Conservation (phyloP, 148 eudicot species). For the Heliosperma pusillum region DNA sequence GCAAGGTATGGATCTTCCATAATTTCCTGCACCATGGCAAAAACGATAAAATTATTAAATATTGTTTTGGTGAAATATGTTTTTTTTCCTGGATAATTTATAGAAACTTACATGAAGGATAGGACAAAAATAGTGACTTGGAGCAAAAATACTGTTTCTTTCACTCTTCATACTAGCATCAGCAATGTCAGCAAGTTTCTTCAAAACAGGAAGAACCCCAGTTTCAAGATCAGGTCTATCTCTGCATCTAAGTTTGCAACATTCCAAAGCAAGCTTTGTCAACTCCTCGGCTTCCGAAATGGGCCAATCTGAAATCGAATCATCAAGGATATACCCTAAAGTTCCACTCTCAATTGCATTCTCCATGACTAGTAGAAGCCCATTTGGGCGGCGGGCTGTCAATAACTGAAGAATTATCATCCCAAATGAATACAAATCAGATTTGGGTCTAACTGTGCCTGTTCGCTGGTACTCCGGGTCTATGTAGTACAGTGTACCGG, state of each 20-base stretch:
- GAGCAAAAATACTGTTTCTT: slow-evolving; percentile 37
- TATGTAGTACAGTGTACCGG: slow-evolving; percentile 62
- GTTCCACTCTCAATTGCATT: slow-evolving; percentile 46
- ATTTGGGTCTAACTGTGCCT: slow-evolving; percentile 70
- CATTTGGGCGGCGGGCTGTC: slow-evolving; percentile 58
- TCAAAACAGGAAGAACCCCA: slow-evolving; percentile 60
- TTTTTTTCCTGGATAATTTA: not conserved
- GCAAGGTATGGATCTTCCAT: slow-evolving; percentile 90
- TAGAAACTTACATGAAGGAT: slow-evolving; percentile 39
- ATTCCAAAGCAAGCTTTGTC: slow-evolving; percentile 55
- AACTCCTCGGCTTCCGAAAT: slow-evolving; percentile 52
- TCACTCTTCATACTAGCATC: slow-evolving; percentile 41
- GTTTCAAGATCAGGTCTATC: slow-evolving; percentile 86
- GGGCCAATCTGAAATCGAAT: slow-evolving; percentile 64
- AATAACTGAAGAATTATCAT: slow-evolving; percentile 62
- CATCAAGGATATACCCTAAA: slow-evolving; percentile 53
- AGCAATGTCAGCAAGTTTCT: slow-evolving; percentile 64
- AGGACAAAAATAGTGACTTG: slow-evolving; percentile 76
- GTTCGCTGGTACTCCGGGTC: slow-evolving; percentile 89
- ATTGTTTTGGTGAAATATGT: too few species aligned
- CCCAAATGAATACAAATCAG: slow-evolving; percentile 79
- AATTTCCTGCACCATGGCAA: slow-evolving; percentile 47
- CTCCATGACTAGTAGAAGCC: slow-evolving; percentile 56
- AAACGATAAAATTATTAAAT: not conserved
- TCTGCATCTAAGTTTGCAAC: slow-evolving; percentile 70